Base-by-base conservation (phyloP, 768 basidiomycete species). In the Kwoniella europaea region DNA sequence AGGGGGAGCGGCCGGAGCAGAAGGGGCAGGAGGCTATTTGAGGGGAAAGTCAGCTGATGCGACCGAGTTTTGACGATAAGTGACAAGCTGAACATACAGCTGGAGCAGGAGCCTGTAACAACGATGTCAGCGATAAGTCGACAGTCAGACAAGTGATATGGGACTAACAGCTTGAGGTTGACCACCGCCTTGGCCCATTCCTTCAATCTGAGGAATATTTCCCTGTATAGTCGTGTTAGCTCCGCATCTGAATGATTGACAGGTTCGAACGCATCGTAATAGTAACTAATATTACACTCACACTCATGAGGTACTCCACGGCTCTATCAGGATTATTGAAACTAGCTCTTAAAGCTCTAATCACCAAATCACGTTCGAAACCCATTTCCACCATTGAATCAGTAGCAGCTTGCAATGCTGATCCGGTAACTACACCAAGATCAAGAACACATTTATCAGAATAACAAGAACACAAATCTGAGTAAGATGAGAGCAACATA, bases 261-360 rank as follows among this genome's bases (percentile, higher is more conserved):
- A 10, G 27, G 22, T 12, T 29, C 5, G 5, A n/a, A 15, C 10
- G 22, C 22, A 46, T 20, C 4, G 20, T 16, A 29, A 20, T 43
- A 64, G 35, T 20, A 13, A 24, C 24, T 24, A 24, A 53, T 3
- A 50, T 4, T 10, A 43, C 13, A 85, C 91, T 74, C 76, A 95
- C 96, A 71, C 81, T 96, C 89, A 98, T 91, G 66, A 99, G 86
- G 84, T 99, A 99, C 83, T 99, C 97, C n/a, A 94, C 96, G 7
- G 97, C 97, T 41, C 97, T 88, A 77, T 98, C 94, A 9, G 97
- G 92, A 84, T 99, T 98, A 84, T 99, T 99, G 86, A 88, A 99
- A 80, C 92, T 94, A 29, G 95, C 97, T 69, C 93, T 87, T 82
- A 99, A 82, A 3, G 95, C 94, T 16, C 90, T 88, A 78, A 90